A percentile compares a stretch with the other conserved stretches of the same genome.
Conservation (phyloP, 2,329 filamentous ascomycete genomes). For the Penicillium vulpinum region DNA sequence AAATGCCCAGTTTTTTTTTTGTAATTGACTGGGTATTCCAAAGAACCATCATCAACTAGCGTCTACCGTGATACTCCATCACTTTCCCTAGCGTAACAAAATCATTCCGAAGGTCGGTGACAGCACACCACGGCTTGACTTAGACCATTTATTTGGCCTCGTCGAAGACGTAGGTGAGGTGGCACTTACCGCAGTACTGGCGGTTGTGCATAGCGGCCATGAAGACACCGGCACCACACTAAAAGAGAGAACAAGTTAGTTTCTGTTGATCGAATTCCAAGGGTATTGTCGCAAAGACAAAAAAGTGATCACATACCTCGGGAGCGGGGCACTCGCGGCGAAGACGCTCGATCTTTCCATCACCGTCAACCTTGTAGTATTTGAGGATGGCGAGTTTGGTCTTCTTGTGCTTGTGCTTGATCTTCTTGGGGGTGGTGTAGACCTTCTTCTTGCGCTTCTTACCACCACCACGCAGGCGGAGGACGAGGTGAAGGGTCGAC, state of each 20-base stretch:
- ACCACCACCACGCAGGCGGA: constrained; percentile 95
- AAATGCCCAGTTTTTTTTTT: constrained; percentile 14
- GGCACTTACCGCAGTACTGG: constrained; percentile 85
- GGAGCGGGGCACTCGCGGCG: constrained; percentile 94
- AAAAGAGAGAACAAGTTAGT: constrained; percentile 34
- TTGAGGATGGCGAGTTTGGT: constrained; percentile 99
- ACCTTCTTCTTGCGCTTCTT: constrained; percentile 99
- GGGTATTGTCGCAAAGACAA: not conserved
- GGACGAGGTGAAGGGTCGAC: constrained; percentile 95
- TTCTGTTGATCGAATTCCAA: constrained; percentile 6
- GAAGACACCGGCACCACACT: constrained; percentile 99
- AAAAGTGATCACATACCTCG: constrained; percentile 65
- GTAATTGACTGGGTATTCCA: constrained; percentile 18
- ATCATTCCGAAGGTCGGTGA: constrained; percentile 14
- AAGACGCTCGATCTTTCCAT: constrained; percentile 99
- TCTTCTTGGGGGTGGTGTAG: constrained; percentile 99
- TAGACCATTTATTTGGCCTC: constrained; percentile 56
- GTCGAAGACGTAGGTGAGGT: constrained; percentile 71
- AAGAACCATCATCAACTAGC: constrained; percentile 16
- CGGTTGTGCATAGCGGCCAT: constrained; percentile 99
- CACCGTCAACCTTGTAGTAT: constrained; percentile 99
- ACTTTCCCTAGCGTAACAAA: constrained; percentile 12
- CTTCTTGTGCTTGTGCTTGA: constrained; percentile 99
- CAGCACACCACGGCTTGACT: constrained; percentile 18
- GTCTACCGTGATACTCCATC: constrained; percentile 20